Evolutionary conservation across 495 filamentous ascomycete genomes (phyloP), one percentile per base, ranked within the genome.

Genomic region (Apodospora peruviana): DNA sequence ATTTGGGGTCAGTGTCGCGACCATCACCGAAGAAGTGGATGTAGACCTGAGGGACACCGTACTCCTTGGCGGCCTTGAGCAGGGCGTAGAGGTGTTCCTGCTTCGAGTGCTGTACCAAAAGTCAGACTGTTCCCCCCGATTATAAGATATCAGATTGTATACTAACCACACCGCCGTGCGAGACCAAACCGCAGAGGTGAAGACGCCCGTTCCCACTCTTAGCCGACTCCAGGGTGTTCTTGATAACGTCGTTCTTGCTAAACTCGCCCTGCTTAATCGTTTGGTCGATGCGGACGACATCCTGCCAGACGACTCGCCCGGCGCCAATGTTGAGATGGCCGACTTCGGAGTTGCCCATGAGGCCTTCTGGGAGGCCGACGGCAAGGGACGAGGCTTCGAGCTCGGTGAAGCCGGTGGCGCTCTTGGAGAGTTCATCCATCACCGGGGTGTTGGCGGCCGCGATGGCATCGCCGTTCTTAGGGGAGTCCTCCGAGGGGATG

Each of bases 11-110:
- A 48, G 91, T 96, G 62, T 98, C 93, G 65, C 93, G 86, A 55
- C 93, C 93, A 74, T 98, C 93, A 55, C 91, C 91, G 61, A 96
- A 96, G 79, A 98, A 96, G 78, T 98, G 93, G 68, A 98, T 93
- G 77, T 82, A 96, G 54, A 98, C 90, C 39, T 97, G 70, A 43
- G 90, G 88, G 39, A 98, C 80, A 38, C 81, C 83, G 58, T 84
- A 79, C 48, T 88, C 86, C 75, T 95, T 95, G 58, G 93, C 93
- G 29, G 91, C 85, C 59, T 85, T 77, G 41, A 98, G 78, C 24
- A 98, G 79, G 35, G 81, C 87, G 61, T 89, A 86, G 45, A 98
- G 77, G 67, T 98, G 93, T 20, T 85, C 85, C 72, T 95, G 93
- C 70, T 97, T 91, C 41, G 88, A 82, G 76, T 98, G 93, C 78